Evolutionary conservation across 2,329 filamentous ascomycete genomes (phyloP).

Genomic region (Scytalidium sp.): DNA sequence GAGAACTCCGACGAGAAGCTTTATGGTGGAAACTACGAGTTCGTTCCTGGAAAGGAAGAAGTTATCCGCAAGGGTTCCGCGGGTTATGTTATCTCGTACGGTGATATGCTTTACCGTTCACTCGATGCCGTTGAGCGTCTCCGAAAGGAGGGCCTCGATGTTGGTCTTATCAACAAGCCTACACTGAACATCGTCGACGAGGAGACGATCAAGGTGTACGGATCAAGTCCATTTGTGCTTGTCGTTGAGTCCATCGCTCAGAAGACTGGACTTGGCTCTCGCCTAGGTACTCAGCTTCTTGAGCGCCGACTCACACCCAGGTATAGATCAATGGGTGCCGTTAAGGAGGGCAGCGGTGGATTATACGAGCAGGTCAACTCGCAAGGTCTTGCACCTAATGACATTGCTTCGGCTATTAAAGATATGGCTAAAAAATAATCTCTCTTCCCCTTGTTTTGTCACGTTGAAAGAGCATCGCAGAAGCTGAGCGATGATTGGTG

Average conservation of each 20-base stretch:
- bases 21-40: slow-evolving; percentile 33
- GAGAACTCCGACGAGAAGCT: slow-evolving; percentile 31
- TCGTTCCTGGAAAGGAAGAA: slow-evolving; percentile 34
- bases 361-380: slow-evolving; percentile 34
- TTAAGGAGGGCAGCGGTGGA: slow-evolving; percentile 35
- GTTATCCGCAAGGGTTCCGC: slow-evolving; percentile 32
- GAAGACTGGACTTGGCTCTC: slow-evolving; percentile 36
- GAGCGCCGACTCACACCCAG: slow-evolving; percentile 34
- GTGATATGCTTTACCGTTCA: slow-evolving; percentile 37
- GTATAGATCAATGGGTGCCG: slow-evolving; percentile 33
- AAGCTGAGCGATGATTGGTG: no score
- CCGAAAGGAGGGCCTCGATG: slow-evolving; percentile 31
- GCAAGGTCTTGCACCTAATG: slow-evolving; percentile 33
- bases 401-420: slow-evolving; percentile 29
- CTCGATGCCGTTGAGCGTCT: slow-evolving; percentile 35
- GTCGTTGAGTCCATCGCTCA: slow-evolving; percentile 35
- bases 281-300: slow-evolving; percentile 32
- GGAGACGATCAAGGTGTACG: slow-evolving; percentile 33
- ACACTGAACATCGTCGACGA: slow-evolving; percentile 36
- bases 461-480: no score
- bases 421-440: slow-evolving; percentile 1
- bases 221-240: slow-evolving; percentile 32
- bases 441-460: no score
- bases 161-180: slow-evolving; percentile 36
- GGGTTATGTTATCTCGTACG: slow-evolving; percentile 35